Evolutionary conservation across 108 stramenopile genomes (phyloP), one percentile per base, ranked within the genome.

Genomic region (Craspedostauros australis): DNA sequence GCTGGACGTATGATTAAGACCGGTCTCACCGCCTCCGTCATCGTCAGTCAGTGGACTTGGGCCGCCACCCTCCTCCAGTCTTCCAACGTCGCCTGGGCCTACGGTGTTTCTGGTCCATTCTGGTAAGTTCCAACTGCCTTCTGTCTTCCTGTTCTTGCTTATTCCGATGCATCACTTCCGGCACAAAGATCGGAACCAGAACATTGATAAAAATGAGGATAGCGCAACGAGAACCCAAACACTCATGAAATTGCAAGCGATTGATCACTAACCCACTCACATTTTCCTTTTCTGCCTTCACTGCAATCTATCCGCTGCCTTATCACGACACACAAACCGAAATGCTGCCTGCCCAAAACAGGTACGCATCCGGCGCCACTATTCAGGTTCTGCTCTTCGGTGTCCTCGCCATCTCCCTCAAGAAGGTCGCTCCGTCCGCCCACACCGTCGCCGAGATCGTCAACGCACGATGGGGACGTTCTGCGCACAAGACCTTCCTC

Each of bases 11-110:
- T 72, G 54, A 82, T 95, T 54, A 93, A 91, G 71, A 93, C 90
- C 8, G 94, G 94, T 20, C 78, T 95, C 22, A 93, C 88, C 29
- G 94, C 94, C 5, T 73, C 83, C 44, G 91, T 91, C 39, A 88
- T 95, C 60, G 87, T 91, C 19, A 80, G 78, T 44, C 84, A 91
- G 58, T 95, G 94, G 94, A 95, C 94, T 43, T 95, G 94, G 94
- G 94, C 91, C 9, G 91, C 94, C 16, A 93, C 94, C 19, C 85
- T 95, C 31, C 90, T 95, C 37, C 94, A 95, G 63, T 85, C 82
- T 46, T 88, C 88, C 45, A 95, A 95, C 59, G 94, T 95, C 18
- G 94, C 94, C n/a, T 95, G 84, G 83, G 47, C 69, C 15, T 95
- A 89, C 50, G 94, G 94, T 49, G 89, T 94, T 19, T 87, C 87